Base-by-base conservation (phyloP, 2,329 filamentous ascomycete genomes). In the Calonectria leucothoes region DNA sequence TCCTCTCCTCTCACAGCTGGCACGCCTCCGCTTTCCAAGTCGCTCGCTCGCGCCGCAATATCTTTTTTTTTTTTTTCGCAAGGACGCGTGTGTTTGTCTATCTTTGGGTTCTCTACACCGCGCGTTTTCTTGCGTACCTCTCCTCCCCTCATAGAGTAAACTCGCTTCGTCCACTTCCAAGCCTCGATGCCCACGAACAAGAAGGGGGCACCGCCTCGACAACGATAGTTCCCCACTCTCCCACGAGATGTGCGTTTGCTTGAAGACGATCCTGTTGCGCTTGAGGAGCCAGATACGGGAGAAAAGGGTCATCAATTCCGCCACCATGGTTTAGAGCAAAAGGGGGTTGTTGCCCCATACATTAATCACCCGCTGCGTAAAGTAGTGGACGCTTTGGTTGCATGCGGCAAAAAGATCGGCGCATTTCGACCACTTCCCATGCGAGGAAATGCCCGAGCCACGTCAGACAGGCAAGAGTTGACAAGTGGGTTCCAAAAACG, bases 381-480 rank as follows among this genome's bases (percentile, higher is more conserved):
- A 89, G 79, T 91, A 90, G 57, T 84, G 86, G 77, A 89, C 91
- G 66, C 89, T 87, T 86, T 6, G 93, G 91, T 77, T 93, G 89
- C 91, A 94, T 93, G 78, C 90, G 88, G 88, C 95, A 95, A 85
- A 95, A 93, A 6, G 90, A 92, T 64, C 92, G 89, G 31, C 93
- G 91, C 85, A 93, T 89, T 75, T 93, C 88, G 73, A 94, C 87
- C 89, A 94, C 93, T 80, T 95, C 93, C 93, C 93, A 95, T 0
- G 93, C 93, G 12, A 94, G 88, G 85, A 95, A 94, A 29, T 94
- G 88, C 0, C 93, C 92, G 71, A 92, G 93, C 93, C 93, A 95
- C 1, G 93, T 94, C 69, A 95, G 85, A 75, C 90, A 93, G 23
- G 92, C 92, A 81, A 95, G 95, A 7, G 91, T 93, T 1, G 93